Percentiles rank a stretch among this genome's conserved stretches.
These are phyloP conservation scores for Botrytis aclada DNA, from an alignment of 2,329 filamentous ascomycete genomes.

Conservation along the genomic window DNA sequence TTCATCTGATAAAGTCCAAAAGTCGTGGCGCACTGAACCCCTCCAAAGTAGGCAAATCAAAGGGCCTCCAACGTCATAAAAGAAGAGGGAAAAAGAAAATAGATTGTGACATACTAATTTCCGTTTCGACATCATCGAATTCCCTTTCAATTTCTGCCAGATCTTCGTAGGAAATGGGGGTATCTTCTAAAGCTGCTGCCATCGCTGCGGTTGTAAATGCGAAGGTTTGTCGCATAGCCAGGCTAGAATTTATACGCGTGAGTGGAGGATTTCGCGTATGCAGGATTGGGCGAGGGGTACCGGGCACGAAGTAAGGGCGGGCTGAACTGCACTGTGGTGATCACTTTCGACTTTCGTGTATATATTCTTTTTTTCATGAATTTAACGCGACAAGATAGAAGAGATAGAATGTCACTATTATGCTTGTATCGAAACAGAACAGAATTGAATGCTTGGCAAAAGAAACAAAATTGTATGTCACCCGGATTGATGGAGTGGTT, in stretches of 20 bases:
- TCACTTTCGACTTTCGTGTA: neutral
- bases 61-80: neutral
- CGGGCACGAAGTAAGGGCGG: neutral
- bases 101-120: constrained; percentile 59
- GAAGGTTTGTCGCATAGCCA: constrained; percentile 33
- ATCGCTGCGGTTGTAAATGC: constrained; percentile 35
- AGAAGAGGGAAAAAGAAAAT: constrained; percentile 38
- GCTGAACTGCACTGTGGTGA: neutral
- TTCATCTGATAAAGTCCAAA: constrained; percentile 7
- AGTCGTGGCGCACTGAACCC: constrained; percentile 14
- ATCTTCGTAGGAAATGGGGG: constrained; percentile 65
- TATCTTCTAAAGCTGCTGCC: constrained; percentile 41
- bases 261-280: neutral
- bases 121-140: constrained; percentile 77
- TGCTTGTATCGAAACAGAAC: neutral
- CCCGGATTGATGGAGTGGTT: neutral
- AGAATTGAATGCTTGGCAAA: neutral
- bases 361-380: neutral
- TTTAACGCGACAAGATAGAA: neutral
- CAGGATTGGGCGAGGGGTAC: neutral
- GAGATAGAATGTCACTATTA: neutral
- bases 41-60: neutral
- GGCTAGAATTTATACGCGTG: neutral
- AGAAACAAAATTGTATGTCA: neutral
- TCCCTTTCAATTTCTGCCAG: constrained; percentile 77